Percentiles rank a stretch among this genome's conserved stretches.
Conservation (phyloP, 257 asterid genomes). For the Knoxia roxburghii region DNA sequence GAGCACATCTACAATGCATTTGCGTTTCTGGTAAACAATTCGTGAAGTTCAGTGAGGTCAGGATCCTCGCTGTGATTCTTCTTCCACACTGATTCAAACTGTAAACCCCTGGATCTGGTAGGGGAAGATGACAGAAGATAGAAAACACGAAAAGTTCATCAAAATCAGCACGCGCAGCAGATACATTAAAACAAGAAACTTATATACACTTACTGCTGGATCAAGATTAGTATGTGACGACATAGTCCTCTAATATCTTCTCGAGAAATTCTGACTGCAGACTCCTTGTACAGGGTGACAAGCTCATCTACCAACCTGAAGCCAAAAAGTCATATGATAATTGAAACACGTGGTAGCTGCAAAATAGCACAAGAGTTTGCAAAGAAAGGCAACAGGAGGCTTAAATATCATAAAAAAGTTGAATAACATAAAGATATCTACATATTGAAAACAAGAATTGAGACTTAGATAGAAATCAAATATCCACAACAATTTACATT, state of each 20-base stretch:
- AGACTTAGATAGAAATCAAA: not conserved
- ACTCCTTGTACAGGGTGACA: slow-evolving; percentile 69
- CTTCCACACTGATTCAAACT: slow-evolving; percentile 58
- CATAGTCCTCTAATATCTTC: slow-evolving; percentile 62
- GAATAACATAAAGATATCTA: not conserved
- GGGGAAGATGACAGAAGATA: slow-evolving; percentile 8
- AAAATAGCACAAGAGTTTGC: not conserved
- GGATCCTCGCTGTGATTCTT: slow-evolving; percentile 81
- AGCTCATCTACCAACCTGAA: slow-evolving; percentile 84
- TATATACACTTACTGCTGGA: slow-evolving; percentile 48
- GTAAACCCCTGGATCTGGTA: slow-evolving; percentile 49
- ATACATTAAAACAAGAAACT: slow-evolving; percentile 8
- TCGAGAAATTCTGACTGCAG: slow-evolving; percentile 65
- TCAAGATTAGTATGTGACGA: slow-evolving; percentile 48
- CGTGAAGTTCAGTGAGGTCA: slow-evolving; percentile 42
- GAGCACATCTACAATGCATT: slow-evolving; percentile 21
- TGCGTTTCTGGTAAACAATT: slow-evolving; percentile 27
- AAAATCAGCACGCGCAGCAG: not conserved
- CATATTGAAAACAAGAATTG: not conserved
- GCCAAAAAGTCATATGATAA: slow-evolving; percentile 13
- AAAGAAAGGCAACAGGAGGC: not conserved
- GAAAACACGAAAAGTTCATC: not conserved
- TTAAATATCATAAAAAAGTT: not conserved
- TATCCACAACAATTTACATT: not conserved
- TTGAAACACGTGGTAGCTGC: not conserved